phyloP scores from a whole-genome alignment of 768 basidiomycete species.

The Naganishia friedmannii region DNA sequence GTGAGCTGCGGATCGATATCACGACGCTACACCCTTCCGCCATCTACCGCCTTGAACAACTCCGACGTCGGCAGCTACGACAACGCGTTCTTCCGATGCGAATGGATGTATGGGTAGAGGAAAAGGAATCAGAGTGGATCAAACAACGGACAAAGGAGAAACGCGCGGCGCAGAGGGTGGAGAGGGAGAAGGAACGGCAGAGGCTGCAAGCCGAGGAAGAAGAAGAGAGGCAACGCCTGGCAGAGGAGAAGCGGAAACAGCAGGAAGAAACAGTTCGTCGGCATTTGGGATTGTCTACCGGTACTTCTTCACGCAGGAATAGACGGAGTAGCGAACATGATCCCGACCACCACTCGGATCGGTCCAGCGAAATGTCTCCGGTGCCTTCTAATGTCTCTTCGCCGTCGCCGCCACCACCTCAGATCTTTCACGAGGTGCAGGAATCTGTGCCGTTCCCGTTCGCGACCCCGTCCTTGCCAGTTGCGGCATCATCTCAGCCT shows the following conservation, averaged over 20 bases:
- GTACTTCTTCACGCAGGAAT: not conserved
- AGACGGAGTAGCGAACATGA: constrained; percentile 2
- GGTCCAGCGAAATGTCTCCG: constrained; percentile 22
- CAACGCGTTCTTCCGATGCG: not conserved
- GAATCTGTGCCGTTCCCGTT: constrained; percentile 22
- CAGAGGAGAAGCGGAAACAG: constrained; percentile 13
- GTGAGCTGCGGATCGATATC: constrained; percentile 31
- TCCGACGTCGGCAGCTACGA: constrained; percentile 23
- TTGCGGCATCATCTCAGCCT: not conserved
- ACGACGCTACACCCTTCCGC: constrained; percentile 27
- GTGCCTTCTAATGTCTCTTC: constrained; percentile 15
- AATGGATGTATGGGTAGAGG: constrained; percentile 21
- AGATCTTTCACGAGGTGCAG: constrained; percentile 23
- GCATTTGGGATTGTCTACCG: not conserved
- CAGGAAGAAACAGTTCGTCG: not conserved
- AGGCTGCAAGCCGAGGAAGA: constrained; percentile 1
- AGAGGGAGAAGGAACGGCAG: constrained; percentile 19
- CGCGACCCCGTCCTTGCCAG: not conserved
- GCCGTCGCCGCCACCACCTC: constrained; percentile 10
- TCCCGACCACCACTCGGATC: not conserved
- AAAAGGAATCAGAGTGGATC: constrained; percentile 19
- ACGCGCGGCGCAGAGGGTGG: not conserved
- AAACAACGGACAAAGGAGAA: constrained; percentile 9
- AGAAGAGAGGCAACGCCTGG: not conserved
- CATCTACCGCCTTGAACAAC: constrained; percentile 29